Conservation (phyloP, 768 basidiomycete genomes). For the Clathrus columnatus region DNA sequence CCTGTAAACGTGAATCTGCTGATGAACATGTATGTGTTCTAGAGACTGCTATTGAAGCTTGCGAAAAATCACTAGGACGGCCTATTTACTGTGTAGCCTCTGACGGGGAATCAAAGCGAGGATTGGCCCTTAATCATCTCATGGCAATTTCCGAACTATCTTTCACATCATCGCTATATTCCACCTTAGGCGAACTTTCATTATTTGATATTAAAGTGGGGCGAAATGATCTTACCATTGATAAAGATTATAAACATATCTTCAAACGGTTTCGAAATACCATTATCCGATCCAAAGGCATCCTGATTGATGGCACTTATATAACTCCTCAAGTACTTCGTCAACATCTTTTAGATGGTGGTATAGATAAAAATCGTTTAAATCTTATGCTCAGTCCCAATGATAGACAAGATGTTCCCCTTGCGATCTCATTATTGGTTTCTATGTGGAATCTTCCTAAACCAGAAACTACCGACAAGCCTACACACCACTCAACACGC, state of each 20-base stretch:
- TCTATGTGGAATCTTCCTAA: constrained; percentile 21
- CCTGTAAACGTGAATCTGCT: no score
- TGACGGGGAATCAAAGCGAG: no score
- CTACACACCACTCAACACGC: constrained; percentile 16
- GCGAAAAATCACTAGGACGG: constrained; percentile 5
- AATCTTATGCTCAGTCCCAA: constrained; percentile 21
- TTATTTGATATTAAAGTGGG: constrained; percentile 27
- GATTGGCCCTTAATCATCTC: constrained; percentile 18
- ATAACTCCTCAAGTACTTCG: constrained; percentile 20
- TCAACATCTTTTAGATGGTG: constrained; percentile 16
- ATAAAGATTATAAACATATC: constrained; percentile 30
- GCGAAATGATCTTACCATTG: constrained; percentile 26
- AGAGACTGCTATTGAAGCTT: no score
- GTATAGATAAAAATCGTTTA: constrained; percentile 8
- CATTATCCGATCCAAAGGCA: constrained; percentile 19
- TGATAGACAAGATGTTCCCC: constrained; percentile 26
- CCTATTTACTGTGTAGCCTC: constrained; percentile 20
- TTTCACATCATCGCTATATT: constrained; percentile 19
- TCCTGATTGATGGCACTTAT: constrained; percentile 17
- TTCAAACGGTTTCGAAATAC: constrained; percentile 26
- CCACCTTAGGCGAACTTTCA: constrained; percentile 14
- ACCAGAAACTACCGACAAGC: constrained; percentile 5
- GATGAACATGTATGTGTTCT: no score
- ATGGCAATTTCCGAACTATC: constrained; percentile 18
- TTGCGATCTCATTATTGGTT: constrained; percentile 20